Evolutionary conservation across 805 yeast species (phyloP).

Genomic region (Pichia gijzeniarum): DNA sequence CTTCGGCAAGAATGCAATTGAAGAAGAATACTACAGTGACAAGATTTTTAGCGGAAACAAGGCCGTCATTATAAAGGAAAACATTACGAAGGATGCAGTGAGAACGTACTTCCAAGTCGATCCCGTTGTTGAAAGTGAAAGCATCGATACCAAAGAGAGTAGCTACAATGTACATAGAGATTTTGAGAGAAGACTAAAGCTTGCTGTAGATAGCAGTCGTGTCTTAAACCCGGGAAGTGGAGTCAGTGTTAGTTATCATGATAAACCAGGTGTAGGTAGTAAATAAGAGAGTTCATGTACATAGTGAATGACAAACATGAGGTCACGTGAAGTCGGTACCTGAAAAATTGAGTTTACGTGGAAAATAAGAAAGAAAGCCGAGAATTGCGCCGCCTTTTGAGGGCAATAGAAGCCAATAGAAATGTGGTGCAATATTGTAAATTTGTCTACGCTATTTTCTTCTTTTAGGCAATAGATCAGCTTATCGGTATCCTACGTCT

Average conservation of each 20-base stretch:
- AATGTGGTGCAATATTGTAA: not conserved
- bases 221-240: slow-evolving; percentile 10
- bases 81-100: not conserved
- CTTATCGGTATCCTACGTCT: too few relatives aligned
- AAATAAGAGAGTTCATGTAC: too few relatives aligned
- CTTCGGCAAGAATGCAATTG: not conserved
- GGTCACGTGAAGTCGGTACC: too few relatives aligned
- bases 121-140: not conserved
- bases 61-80: not conserved
- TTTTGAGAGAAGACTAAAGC: slow-evolving; percentile 11
- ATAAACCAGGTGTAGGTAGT: too few relatives aligned
- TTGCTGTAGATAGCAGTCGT: slow-evolving; percentile 12
- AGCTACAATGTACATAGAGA: not conserved
- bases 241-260: not conserved
- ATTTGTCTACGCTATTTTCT: too few relatives aligned
- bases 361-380: too few relatives aligned
- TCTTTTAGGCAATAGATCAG: too few relatives aligned
- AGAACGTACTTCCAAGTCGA: not conserved
- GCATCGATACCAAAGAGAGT: not conserved
- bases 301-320: too few relatives aligned
- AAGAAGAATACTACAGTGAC: not conserved
- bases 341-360: too few relatives aligned
- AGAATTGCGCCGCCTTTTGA: not conserved
- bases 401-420: slow-evolving; percentile 4
- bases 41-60: not conserved